phyloP scores from a whole-genome alignment of 2,329 filamentous ascomycete genomes.

The Didymella keratinophila region DNA sequence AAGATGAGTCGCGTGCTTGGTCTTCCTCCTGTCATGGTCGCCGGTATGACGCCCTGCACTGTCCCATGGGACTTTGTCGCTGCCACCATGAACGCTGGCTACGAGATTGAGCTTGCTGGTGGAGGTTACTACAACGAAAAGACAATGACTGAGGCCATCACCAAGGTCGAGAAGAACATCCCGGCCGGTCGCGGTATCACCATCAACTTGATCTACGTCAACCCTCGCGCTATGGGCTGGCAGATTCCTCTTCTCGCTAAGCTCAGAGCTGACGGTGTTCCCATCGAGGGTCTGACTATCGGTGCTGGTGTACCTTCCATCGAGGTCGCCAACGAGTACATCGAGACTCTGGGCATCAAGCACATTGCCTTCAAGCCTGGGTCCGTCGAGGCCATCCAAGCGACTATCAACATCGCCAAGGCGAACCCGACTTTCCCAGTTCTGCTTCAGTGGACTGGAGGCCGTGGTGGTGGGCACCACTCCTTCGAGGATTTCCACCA shows the following conservation, averaged over 20 bases:
- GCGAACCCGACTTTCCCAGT: conserved; percentile 57
- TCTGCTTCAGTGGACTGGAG: conserved; percentile 60
- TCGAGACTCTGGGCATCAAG: conserved; percentile 64
- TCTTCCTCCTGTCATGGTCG: conserved; percentile 57
- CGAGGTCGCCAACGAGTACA: conserved; percentile 58
- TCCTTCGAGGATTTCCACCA: conserved; percentile 61
- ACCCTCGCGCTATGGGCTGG: conserved; percentile 61
- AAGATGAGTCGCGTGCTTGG: conserved; percentile 66
- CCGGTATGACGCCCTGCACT: conserved; percentile 59
- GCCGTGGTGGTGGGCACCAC: conserved; percentile 60
- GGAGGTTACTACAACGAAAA: conserved; percentile 60
- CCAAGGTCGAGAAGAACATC: conserved; percentile 54
- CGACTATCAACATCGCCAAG: conserved; percentile 58
- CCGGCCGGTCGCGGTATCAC: conserved; percentile 61
- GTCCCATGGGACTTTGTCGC: conserved; percentile 61
- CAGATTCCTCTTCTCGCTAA: conserved; percentile 61
- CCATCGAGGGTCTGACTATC: conserved; percentile 58
- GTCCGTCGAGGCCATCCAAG: conserved; percentile 55
- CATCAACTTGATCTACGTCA: conserved; percentile 63
- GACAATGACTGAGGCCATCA: conserved; percentile 56
- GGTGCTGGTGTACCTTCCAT: conserved; percentile 59
- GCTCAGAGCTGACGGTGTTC: conserved; percentile 56
- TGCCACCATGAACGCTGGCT: conserved; percentile 62
- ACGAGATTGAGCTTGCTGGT: conserved; percentile 59
- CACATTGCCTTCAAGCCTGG: conserved; percentile 60